phyloP scores from a whole-genome alignment of 2,329 filamentous ascomycete species.

The Aspergillus versicolor region DNA sequence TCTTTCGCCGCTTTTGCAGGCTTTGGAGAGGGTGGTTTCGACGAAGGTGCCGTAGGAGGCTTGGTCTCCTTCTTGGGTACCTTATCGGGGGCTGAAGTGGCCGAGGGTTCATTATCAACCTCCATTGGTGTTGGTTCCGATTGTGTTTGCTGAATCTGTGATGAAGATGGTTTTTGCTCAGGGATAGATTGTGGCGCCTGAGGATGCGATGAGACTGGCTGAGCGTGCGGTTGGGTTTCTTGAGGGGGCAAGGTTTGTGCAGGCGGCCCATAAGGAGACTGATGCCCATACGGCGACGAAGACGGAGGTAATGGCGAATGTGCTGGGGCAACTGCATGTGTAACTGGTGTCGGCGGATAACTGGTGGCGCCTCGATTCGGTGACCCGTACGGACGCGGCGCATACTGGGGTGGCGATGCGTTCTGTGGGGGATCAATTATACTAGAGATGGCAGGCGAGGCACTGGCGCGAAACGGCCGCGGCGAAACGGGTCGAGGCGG shows the following conservation, averaged over 20 bases:
- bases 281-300: conserved; percentile 26
- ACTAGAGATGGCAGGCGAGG: conserved; percentile 88
- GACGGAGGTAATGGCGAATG: conserved; percentile 23
- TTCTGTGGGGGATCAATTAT: conserved; percentile 68
- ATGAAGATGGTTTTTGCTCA: conserved; percentile 9
- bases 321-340: conserved; percentile 24
- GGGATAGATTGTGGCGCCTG: background rate
- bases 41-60: conserved; percentile 49
- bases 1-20: conserved; percentile 55
- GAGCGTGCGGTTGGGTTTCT: conserved; percentile 16
- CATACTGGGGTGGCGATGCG: conserved; percentile 30
- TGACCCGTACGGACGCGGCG: conserved; percentile 27
- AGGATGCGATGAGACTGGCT: conserved; percentile 16
- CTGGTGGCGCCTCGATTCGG: conserved; percentile 26
- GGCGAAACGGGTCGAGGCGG: conserved; percentile 49
- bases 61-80: conserved; percentile 40
- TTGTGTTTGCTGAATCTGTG: conserved; percentile 18
- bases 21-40: conserved; percentile 57
- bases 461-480: conserved; percentile 68
- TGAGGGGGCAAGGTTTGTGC: conserved; percentile 21
- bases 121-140: conserved; percentile 34
- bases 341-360: conserved; percentile 26
- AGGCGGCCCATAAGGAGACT: conserved; percentile 24
- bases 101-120: conserved; percentile 30
- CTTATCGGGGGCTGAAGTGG: conserved; percentile 24